A percentile compares a stretch with the other conserved stretches of the same genome.
These are phyloP conservation scores for Kodamaea ohmeri DNA, from an alignment of 1,139 yeast genomes.

Conservation along the genomic window DNA sequence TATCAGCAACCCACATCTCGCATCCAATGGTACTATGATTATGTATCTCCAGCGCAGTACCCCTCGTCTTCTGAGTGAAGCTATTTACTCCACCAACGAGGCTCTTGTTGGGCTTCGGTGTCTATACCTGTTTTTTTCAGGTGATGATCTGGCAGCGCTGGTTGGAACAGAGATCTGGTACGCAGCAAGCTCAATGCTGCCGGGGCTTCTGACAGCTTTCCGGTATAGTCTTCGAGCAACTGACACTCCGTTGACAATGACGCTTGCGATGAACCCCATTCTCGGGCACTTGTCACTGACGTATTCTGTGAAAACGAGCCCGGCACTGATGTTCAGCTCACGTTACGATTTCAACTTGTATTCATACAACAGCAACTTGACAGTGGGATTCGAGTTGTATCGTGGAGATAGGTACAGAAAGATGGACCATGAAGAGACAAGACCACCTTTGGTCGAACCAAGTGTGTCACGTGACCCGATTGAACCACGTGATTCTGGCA, in stretches of 20 bases:
- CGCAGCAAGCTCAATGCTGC: slow-evolving; percentile 79
- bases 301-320: slow-evolving; percentile 79
- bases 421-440: background rate
- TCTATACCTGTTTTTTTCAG: slow-evolving; percentile 60
- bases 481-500: too few species aligned
- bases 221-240: slow-evolving; percentile 86
- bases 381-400: slow-evolving; percentile 86
- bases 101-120: slow-evolving; percentile 81
- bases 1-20: slow-evolving; percentile 65
- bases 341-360: slow-evolving; percentile 87
- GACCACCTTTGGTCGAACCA: too few species aligned
- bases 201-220: slow-evolving; percentile 79
- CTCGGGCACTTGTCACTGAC: slow-evolving; percentile 89
- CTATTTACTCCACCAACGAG: slow-evolving; percentile 85
- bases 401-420: slow-evolving; percentile 23
- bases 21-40: slow-evolving; percentile 59
- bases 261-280: slow-evolving; percentile 83
- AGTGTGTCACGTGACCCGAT: too few species aligned
- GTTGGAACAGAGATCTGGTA: slow-evolving; percentile 90
- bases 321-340: slow-evolving; percentile 75
- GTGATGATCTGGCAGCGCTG: slow-evolving; percentile 50
- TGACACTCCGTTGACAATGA: slow-evolving; percentile 83
- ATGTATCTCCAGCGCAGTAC: slow-evolving; percentile 69
- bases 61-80: slow-evolving; percentile 67
- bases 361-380: slow-evolving; percentile 84